Evolutionary conservation across 495 filamentous ascomycete genomes (phyloP).

Genomic region (Xylaria longipes): DNA sequence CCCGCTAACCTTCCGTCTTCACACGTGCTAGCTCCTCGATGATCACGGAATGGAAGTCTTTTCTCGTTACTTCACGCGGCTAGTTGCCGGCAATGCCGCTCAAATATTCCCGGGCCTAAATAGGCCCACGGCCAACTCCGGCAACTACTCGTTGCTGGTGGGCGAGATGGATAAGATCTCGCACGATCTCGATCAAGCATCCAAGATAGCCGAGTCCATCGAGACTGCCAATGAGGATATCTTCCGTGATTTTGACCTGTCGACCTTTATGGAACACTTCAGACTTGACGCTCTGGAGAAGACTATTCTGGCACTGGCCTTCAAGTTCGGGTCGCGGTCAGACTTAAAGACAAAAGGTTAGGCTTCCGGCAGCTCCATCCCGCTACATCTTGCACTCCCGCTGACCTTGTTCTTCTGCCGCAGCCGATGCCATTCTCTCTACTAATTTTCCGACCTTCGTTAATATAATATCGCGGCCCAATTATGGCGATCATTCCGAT

Average conservation of each 20-base stretch:
- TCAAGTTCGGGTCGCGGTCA: conserved; percentile 75
- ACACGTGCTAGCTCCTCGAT: conserved; percentile 73
- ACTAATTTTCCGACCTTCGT: conserved; percentile 78
- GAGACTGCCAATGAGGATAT: conserved; percentile 83
- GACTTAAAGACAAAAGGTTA: conserved; percentile 91
- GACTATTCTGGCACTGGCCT: conserved; percentile 86
- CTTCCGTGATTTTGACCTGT: conserved; percentile 92
- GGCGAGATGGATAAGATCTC: conserved; percentile 85
- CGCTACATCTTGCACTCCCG: conserved; percentile 21
- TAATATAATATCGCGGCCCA: conserved; percentile 66
- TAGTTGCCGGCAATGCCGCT: conserved; percentile 81
- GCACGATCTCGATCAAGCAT: conserved; percentile 78
- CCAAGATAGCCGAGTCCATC: conserved; percentile 91
- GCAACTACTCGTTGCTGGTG: conserved; percentile 80
- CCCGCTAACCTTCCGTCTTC: conserved; percentile 29
- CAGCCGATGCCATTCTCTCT: conserved; percentile 83
- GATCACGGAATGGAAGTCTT: conserved; percentile 98
- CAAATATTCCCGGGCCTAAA: conserved; percentile 82
- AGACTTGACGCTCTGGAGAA: conserved; percentile 86
- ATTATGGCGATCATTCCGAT: conserved; percentile 64
- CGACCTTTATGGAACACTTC: conserved; percentile 92
- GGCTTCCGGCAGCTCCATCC: conserved; percentile 19
- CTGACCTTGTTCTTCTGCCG: conserved; percentile 34
- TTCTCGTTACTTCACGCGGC: conserved; percentile 86
- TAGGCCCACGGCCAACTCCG: conserved; percentile 72